These are phyloP conservation scores for Speleostelium caveatum DNA, from an alignment of 78 protist species.

Conservation along the genomic window DNA sequence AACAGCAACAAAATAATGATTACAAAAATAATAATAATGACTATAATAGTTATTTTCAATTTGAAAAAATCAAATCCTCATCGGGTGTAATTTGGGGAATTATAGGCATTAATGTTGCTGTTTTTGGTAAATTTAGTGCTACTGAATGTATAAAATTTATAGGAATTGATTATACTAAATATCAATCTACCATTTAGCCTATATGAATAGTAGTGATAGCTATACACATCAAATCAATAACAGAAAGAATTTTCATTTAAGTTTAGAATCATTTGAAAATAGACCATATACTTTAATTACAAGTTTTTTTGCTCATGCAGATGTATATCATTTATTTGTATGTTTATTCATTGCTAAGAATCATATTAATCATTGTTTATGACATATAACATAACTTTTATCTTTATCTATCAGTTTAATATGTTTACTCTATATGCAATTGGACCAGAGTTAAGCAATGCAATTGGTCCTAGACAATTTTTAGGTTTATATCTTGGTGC, in stretches of 20 bases:
- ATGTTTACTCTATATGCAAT: conserved; percentile 28
- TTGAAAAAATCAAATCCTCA: conserved; percentile 4
- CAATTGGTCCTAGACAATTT: conserved; percentile 17
- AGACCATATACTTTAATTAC: conserved; percentile 48
- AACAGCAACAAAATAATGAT: not conserved
- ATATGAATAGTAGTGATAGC: conserved; percentile 8
- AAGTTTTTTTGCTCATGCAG: conserved; percentile 34
- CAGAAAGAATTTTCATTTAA: conserved; percentile 6
- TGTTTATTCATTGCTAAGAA: not conserved
- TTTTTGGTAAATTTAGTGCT: not conserved
- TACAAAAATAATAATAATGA: not conserved
- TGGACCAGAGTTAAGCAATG: conserved; percentile 5
- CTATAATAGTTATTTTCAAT: not conserved
- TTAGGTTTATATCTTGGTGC: conserved; percentile 34
- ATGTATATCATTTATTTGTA: conserved; percentile 10
- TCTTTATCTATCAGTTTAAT: not conserved
- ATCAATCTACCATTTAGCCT: not conserved
- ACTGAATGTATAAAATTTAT: not conserved
- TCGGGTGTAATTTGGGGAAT: not conserved
- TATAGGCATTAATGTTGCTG: not conserved
- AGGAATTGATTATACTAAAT: not conserved
- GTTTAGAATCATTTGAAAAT: not conserved
- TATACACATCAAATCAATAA: not conserved
- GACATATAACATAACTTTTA: not conserved
- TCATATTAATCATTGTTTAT: too few relatives aligned